Evolutionary conservation across 2,329 filamentous ascomycete genomes (phyloP).

Genomic region (Akanthomyces muscarius): DNA sequence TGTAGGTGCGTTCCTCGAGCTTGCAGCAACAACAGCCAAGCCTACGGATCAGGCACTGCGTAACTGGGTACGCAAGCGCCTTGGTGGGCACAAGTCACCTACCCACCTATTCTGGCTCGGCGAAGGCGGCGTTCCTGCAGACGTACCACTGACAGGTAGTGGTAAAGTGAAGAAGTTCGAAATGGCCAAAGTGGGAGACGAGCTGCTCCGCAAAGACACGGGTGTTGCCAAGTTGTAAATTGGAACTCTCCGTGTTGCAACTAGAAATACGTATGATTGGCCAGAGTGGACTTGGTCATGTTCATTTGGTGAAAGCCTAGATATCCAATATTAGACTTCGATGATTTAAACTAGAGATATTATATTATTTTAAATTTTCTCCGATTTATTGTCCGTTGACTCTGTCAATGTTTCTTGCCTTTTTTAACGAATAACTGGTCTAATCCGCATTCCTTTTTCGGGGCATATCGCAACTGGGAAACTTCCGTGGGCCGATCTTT

Average conservation of each 20-base stretch:
- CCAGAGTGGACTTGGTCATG: neutral
- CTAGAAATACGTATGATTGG: neutral
- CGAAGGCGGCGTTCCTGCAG: conserved; percentile 49
- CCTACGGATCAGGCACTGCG: conserved; percentile 53
- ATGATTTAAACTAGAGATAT: neutral
- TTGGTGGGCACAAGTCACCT: conserved; percentile 67
- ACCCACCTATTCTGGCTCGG: conserved; percentile 75
- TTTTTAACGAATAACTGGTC: neutral
- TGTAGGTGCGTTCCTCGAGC: conserved; percentile 60
- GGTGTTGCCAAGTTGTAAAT: conserved; percentile 43
- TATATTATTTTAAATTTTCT: neutral
- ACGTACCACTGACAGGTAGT: conserved; percentile 64
- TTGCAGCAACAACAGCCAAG: conserved; percentile 31
- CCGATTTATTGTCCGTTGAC: neutral
- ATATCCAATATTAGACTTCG: neutral
- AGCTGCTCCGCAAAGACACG: conserved; percentile 47
- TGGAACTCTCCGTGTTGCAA: neutral
- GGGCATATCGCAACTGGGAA: neutral
- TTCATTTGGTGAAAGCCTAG: neutral
- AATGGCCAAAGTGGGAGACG: conserved; percentile 53
- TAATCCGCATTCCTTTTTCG: neutral
- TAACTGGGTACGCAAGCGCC: conserved; percentile 57
- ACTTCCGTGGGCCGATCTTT: neutral
- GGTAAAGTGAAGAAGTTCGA: conserved; percentile 68
- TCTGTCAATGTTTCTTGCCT: neutral